Conservation (phyloP, 805 yeast species). For the Henningerozyma blattae region DNA sequence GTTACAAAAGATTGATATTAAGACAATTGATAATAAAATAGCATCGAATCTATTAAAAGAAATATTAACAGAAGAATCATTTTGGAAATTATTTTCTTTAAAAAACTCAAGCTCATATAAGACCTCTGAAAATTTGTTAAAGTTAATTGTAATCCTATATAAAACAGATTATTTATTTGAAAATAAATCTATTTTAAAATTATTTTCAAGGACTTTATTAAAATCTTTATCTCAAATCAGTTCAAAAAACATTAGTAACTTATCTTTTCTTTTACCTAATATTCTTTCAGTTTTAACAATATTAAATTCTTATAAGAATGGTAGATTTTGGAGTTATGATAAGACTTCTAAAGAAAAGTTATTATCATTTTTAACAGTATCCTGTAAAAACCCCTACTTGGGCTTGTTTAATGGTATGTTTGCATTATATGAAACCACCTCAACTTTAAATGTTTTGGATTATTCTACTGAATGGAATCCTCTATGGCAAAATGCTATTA, state of each 20-base stretch:
- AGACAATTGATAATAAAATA: conserved; percentile 1
- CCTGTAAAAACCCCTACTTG: conserved; percentile 42
- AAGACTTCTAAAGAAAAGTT: conserved; percentile 37
- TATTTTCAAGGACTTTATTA: conserved; percentile 22
- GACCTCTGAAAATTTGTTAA: conserved; percentile 31
- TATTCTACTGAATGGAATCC: conserved; percentile 13
- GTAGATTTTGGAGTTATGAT: conserved; percentile 40
- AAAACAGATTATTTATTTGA: conserved; percentile 8
- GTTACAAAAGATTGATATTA: conserved; percentile 10
- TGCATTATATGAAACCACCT: conserved; percentile 10
- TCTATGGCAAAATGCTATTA: conserved; percentile 20
- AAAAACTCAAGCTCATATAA: conserved; percentile 28
- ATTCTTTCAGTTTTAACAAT: conserved; percentile 36
- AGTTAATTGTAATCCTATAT: conserved; percentile 25
- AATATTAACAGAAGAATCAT: conserved; percentile 29
- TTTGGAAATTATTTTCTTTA: conserved; percentile 32
- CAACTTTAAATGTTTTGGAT: conserved; percentile 9
- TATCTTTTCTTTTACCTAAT: conserved; percentile 35
- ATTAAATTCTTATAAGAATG: conserved; percentile 34
- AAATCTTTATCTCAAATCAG: conserved; percentile 23
- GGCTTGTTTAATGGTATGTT: conserved; percentile 30
- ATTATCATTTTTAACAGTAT: conserved; percentile 35
- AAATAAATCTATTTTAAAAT: conserved; percentile 22
- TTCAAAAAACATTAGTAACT: conserved; percentile 29
- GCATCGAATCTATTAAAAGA: conserved; percentile 18